Conservation (phyloP, 208 protist species). For the Trypanosoma vivax region DNA sequence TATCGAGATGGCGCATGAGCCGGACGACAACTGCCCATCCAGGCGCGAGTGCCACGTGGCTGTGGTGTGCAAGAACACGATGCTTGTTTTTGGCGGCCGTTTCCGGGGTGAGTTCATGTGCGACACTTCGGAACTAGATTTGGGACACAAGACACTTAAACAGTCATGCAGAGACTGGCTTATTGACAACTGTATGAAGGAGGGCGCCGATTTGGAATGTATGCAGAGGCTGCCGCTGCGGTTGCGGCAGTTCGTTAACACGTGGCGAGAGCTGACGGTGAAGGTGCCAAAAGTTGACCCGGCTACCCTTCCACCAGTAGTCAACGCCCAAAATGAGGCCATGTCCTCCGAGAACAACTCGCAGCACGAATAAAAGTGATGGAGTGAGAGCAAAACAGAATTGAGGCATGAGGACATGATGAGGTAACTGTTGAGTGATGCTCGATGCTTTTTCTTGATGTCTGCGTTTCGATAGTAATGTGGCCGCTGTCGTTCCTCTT, state of each 20-base stretch:
- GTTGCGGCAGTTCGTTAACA: conserved; percentile 20
- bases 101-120: conserved; percentile 82
- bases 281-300: conserved; percentile 7
- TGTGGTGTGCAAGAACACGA: conserved; percentile 78
- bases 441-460: too few species aligned
- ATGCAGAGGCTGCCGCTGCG: conserved; percentile 30
- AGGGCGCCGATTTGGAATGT: conserved; percentile 4
- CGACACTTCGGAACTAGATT: conserved; percentile 70
- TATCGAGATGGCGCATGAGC: conserved; percentile 47
- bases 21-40: conserved; percentile 63
- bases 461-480: neutral
- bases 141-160: conserved; percentile 46
- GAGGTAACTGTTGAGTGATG: neutral
- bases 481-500: neutral
- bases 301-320: conserved; percentile 4
- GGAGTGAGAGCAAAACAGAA: conserved; percentile 2
- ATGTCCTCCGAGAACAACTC: conserved; percentile 22
- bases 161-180: conserved; percentile 62
- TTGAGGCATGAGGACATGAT: neutral
- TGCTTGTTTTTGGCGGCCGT: conserved; percentile 87
- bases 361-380: conserved; percentile 12
- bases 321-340: conserved; percentile 11
- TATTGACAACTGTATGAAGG: conserved; percentile 15
- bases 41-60: conserved; percentile 82
- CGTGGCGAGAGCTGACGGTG: conserved; percentile 6